Conservation (phyloP, 164 flowering plant genomes). For the Vitis cinerea region DNA sequence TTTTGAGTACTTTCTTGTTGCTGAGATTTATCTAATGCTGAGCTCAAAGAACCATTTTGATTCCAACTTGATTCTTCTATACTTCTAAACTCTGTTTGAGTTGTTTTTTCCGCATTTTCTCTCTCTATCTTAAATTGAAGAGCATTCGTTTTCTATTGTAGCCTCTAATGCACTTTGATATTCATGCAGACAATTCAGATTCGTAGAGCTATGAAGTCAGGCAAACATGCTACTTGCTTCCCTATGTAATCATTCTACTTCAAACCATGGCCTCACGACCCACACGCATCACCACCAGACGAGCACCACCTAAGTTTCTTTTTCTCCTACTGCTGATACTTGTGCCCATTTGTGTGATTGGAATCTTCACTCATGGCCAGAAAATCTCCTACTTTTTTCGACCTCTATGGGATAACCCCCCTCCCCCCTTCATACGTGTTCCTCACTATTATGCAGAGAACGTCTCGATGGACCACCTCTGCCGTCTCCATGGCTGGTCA, state of each 20-base stretch:
- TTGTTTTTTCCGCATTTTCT: no score
- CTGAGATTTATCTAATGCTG: no score
- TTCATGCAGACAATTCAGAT: constrained; percentile 4
- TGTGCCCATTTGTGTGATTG: constrained; percentile 24
- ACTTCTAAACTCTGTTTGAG: no score
- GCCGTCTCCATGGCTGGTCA: constrained; percentile 61
- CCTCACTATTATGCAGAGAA: constrained; percentile 64
- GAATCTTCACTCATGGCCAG: constrained; percentile 28
- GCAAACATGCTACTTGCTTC: constrained; percentile 8
- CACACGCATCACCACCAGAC: constrained; percentile 14
- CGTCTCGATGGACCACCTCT: constrained; percentile 45
- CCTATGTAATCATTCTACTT: background rate
- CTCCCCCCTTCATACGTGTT: constrained; percentile 35
- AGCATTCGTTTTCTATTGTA: no score
- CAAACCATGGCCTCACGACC: constrained; percentile 28
- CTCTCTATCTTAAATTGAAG: no score
- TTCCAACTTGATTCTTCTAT: no score
- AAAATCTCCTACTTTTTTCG: constrained; percentile 48
- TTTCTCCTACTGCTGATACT: constrained; percentile 23
- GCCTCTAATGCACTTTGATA: no score
- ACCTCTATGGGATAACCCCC: constrained; percentile 61
- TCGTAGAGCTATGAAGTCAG: constrained; percentile 1
- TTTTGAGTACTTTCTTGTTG: no score
- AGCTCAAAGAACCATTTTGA: no score
- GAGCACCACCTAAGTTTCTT: constrained; percentile 25